Evolutionary conservation across 768 basidiomycete species (phyloP).

Genomic region (Calocybe gangraenosa): DNA sequence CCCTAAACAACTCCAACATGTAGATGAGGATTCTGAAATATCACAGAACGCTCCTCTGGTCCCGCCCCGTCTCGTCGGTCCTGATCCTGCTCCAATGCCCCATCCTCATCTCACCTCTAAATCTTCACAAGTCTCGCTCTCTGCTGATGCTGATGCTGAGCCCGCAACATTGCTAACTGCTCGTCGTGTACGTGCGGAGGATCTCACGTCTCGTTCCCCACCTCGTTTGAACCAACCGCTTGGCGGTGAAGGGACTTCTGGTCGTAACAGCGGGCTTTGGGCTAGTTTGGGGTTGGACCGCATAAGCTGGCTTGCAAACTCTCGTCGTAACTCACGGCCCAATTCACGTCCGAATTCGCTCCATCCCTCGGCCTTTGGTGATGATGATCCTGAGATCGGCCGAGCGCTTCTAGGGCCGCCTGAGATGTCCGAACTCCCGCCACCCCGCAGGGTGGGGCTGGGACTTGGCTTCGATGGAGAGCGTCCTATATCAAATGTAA

Average conservation of each 20-base stretch:
- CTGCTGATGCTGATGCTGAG: constrained; percentile 32
- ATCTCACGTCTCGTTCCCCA: constrained; percentile 28
- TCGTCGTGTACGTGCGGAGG: constrained; percentile 40
- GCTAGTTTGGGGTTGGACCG: constrained; percentile 45
- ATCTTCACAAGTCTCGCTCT: constrained; percentile 26
- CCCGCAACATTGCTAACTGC: constrained; percentile 50
- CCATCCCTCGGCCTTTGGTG: constrained; percentile 23
- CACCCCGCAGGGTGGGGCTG: constrained; percentile 27
- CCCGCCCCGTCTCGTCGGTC: constrained; percentile 31
- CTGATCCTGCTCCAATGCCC: constrained; percentile 21
- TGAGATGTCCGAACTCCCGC: constrained; percentile 19
- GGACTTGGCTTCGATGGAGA: constrained; percentile 35
- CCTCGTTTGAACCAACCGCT: constrained; percentile 15
- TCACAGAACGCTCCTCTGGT: constrained; percentile 27
- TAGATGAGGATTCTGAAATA: constrained; percentile 32
- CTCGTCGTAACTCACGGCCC: constrained; percentile 20
- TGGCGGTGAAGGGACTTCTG: constrained; percentile 9
- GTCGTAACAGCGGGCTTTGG: constrained; percentile 22
- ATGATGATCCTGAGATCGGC: constrained; percentile 46
- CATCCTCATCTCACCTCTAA: constrained; percentile 13
- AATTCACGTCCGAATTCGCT: constrained; percentile 16
- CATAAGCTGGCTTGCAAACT: constrained; percentile 56
- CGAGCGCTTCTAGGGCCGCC: constrained; percentile 29
- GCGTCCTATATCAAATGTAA: constrained; percentile 57
- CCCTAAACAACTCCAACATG: constrained; percentile 30